Conservation (phyloP, 495 filamentous ascomycete genomes). For the Aspergillus olivimuriae region DNA sequence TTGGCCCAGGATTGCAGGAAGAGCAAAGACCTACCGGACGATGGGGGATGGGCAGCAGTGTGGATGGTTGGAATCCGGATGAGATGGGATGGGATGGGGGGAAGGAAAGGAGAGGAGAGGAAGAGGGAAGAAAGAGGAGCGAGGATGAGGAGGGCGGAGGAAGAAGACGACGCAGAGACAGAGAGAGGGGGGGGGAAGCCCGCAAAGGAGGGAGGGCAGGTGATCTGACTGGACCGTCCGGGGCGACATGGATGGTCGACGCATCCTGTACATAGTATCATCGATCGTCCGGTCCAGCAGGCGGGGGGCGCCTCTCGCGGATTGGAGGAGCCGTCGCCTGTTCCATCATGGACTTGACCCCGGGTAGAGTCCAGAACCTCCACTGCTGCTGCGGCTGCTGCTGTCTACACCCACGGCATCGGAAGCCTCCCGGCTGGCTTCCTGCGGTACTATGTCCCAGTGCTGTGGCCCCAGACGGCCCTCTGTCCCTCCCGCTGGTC, state of each 20-base stretch:
- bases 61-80: conserved; percentile 17
- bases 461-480: too few species aligned
- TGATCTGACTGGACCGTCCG: conserved; percentile 23
- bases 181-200: conserved; percentile 17
- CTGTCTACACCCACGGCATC: too few species aligned
- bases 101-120: conserved; percentile 11
- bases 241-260: neutral
- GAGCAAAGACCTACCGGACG: conserved; percentile 12
- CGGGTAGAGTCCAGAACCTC: too few species aligned
- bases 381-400: too few species aligned
- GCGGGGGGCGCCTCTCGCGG: too few species aligned
- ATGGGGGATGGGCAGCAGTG: conserved; percentile 12
- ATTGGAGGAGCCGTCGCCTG: too few species aligned
- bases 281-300: neutral
- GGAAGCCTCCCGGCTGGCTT: too few species aligned
- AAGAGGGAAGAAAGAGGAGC: conserved; percentile 15
- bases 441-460: too few species aligned
- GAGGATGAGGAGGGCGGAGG: conserved; percentile 19
- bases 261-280: neutral
- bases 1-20: conserved; percentile 17
- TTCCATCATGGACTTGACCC: too few species aligned
- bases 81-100: conserved; percentile 16
- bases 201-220: conserved; percentile 25
- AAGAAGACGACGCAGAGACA: conserved; percentile 12
- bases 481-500: too few species aligned